phyloP scores from a whole-genome alignment of 2,329 filamentous ascomycete genomes.

The Colletotrichum incanum region DNA sequence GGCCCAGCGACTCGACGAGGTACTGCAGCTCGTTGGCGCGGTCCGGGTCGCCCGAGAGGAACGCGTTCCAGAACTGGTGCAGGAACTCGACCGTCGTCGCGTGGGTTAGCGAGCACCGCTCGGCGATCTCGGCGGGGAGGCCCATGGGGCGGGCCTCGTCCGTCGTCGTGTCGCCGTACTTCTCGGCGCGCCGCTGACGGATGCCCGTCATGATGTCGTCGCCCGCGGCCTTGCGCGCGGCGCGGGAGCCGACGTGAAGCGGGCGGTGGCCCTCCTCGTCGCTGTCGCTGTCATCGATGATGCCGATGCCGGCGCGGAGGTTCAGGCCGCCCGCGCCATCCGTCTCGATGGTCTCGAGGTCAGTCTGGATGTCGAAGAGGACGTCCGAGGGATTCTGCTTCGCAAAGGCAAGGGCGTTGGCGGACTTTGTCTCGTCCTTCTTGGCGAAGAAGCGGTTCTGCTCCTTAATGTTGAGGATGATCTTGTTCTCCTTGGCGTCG shows the following conservation, averaged over 20 bases:
- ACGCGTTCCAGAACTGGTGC: conserved; percentile 97
- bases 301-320: conserved; percentile 76
- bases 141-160: conserved; percentile 40
- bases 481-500: conserved; percentile 80
- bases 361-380: conserved; percentile 74
- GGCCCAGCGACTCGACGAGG: conserved; percentile 84
- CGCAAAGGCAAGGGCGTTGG: conserved; percentile 70
- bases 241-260: conserved; percentile 78
- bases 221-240: conserved; percentile 75
- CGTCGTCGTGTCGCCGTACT: conserved; percentile 63
- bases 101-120: conserved; percentile 79
- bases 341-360: conserved; percentile 69
- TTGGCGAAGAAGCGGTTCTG: conserved; percentile 86
- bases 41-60: conserved; percentile 88
- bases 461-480: conserved; percentile 90
- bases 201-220: conserved; percentile 78
- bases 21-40: conserved; percentile 86
- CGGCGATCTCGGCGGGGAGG: conserved; percentile 71
- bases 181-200: conserved; percentile 72
- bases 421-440: conserved; percentile 63
- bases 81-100: conserved; percentile 95
- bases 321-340: conserved; percentile 69
- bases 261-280: conserved; percentile 69
- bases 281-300: conserved; percentile 79
- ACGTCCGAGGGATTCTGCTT: conserved; percentile 80